Percentiles rank a stretch among this genome's conserved stretches.
Conservation (phyloP, 108 stramenopile genomes). For the Pseudonitzschia pungens region DNA sequence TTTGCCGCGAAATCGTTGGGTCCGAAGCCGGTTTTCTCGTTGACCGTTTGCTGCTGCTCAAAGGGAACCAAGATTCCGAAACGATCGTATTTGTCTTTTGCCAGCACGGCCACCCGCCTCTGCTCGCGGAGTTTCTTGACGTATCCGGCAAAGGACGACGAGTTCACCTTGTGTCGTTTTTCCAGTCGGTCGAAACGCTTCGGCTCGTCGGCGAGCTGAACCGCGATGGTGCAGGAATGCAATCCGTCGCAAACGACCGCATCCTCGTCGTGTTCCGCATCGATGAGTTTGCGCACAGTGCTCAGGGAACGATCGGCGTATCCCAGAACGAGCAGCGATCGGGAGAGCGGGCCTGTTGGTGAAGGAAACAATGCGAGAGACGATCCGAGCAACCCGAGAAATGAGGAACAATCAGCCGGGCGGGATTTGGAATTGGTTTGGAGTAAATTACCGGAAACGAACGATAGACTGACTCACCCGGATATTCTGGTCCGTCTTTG, state of each 20-base stretch:
- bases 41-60: slow-evolving; percentile 17
- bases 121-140: slow-evolving; percentile 39
- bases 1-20: slow-evolving; percentile 47
- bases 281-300: slow-evolving; percentile 32
- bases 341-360: slow-evolving; percentile 44
- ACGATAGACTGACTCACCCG: slow-evolving; percentile 32
- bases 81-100: slow-evolving; percentile 60
- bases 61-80: slow-evolving; percentile 64
- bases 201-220: slow-evolving; percentile 46
- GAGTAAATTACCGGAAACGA: too few species aligned
- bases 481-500: slow-evolving; percentile 58
- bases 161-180: slow-evolving; percentile 51
- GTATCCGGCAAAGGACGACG: slow-evolving; percentile 51
- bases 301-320: slow-evolving; percentile 37
- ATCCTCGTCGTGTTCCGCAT: slow-evolving; percentile 9
- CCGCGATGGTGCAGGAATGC: slow-evolving; percentile 55
- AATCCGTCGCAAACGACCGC: slow-evolving; percentile 30
- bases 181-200: slow-evolving; percentile 32
- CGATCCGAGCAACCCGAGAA: not conserved
- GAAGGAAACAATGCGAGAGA: not conserved
- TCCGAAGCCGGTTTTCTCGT: slow-evolving; percentile 17
- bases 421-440: too few species aligned
- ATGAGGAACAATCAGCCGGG: not conserved
- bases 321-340: slow-evolving; percentile 41
- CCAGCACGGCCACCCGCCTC: slow-evolving; percentile 54